Conservation (phyloP, 2,329 filamentous ascomycete species). For the Colletotrichum sp. region DNA sequence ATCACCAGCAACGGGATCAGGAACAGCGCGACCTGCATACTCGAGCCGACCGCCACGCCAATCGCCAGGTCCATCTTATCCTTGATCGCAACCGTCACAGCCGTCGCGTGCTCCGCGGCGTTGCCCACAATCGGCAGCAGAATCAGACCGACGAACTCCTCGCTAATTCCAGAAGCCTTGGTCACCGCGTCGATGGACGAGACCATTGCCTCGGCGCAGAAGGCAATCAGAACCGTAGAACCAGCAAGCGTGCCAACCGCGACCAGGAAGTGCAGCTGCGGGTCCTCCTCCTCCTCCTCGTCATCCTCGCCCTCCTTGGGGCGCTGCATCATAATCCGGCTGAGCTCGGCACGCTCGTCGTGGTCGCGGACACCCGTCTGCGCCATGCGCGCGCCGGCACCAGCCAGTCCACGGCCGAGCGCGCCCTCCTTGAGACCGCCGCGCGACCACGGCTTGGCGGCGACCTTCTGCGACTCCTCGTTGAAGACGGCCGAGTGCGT, state of each 20-base stretch:
- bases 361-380: conserved; percentile 37
- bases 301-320: conserved; percentile 58
- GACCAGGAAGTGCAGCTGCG: conserved; percentile 74
- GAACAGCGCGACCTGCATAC: conserved; percentile 82
- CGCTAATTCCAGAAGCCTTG: conserved; percentile 61
- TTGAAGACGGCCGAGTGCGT: conserved; percentile 84
- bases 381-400: conserved; percentile 42
- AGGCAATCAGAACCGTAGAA: conserved; percentile 80
- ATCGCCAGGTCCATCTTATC: conserved; percentile 88
- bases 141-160: conserved; percentile 81
- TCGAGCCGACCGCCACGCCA: conserved; percentile 79
- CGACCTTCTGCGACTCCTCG: conserved; percentile 77
- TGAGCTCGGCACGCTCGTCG: conserved; percentile 45
- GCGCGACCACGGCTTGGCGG: conserved; percentile 55
- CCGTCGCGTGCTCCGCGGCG: conserved; percentile 81
- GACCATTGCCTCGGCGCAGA: conserved; percentile 83
- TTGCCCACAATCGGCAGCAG: conserved; percentile 85
- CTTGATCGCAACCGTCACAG: conserved; percentile 79
- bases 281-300: conserved; percentile 75
- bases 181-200: conserved; percentile 74
- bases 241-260: conserved; percentile 73
- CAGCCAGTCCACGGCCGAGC: conserved; percentile 43
- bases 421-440: conserved; percentile 36
- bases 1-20: conserved; percentile 79
- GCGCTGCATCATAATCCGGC: conserved; percentile 46